Evolutionary conservation across 1,284 basidiomycete genomes (phyloP).

Genomic region (Malassezia japonica): DNA sequence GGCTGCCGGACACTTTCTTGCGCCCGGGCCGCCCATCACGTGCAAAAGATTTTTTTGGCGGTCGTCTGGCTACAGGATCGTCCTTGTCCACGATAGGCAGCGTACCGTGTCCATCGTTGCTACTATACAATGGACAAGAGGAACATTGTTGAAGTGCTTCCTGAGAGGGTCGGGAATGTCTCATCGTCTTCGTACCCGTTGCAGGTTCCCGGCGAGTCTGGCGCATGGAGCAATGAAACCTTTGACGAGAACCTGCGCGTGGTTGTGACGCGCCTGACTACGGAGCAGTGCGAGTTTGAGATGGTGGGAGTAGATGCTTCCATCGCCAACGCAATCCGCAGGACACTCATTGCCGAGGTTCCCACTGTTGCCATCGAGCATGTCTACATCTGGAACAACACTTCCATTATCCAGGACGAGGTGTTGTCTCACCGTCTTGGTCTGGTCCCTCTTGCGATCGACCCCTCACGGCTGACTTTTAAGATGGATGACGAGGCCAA

Average conservation of each 20-base stretch:
- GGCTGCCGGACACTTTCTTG: too few relatives aligned
- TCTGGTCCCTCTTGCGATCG: conserved; percentile 75
- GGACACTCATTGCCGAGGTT: conserved; percentile 85
- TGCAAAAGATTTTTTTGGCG: conserved; percentile 5
- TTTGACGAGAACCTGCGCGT: conserved; percentile 26
- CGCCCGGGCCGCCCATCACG: conserved; percentile 4
- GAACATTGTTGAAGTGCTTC: conserved; percentile 37
- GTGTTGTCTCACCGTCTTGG: conserved; percentile 83
- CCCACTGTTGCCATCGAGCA: conserved; percentile 78
- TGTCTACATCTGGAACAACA: conserved; percentile 93
- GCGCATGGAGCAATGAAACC: conserved; percentile 24
- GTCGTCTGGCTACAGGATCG: background rate
- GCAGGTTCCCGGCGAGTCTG: conserved; percentile 26
- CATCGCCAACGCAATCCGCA: conserved; percentile 85
- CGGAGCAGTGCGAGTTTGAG: conserved; percentile 69
- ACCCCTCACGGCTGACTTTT: conserved; percentile 58
- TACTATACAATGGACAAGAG: conserved; percentile 21
- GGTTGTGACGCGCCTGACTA: conserved; percentile 35
- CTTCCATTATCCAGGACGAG: conserved; percentile 86
- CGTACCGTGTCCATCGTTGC: conserved; percentile 12
- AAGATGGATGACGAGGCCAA: conserved; percentile 55
- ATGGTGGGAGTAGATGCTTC: conserved; percentile 89
- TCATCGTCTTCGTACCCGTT: conserved; percentile 37
- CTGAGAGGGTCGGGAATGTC: conserved; percentile 40
- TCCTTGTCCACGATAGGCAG: background rate